Evolutionary conservation across 2,329 filamentous ascomycete genomes (phyloP), one percentile per base, ranked within the genome.

Genomic region (Xylaria sp.): DNA sequence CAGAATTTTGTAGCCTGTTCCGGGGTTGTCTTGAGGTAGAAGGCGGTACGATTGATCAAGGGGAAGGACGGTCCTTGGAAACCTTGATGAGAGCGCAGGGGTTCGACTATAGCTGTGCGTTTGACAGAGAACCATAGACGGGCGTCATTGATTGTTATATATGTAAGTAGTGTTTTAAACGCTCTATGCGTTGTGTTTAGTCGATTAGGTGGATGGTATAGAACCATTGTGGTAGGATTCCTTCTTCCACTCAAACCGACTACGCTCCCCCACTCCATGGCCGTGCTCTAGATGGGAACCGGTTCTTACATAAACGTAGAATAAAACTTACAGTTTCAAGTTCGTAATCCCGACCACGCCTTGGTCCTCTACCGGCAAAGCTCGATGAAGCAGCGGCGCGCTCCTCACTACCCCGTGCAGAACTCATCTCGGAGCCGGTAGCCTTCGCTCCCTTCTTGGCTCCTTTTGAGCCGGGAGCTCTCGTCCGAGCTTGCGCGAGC

Each of bases 291-390:
- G 44, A 46, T 49, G 59, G 28, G 17, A 20, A 51, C 33, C 4
- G 23, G n/a, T 60, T 62, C 44, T 54, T 36, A 59, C 17, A 63
- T 23, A 40, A 69, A 72, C 3, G 67, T 15, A 58, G 67, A 60
- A 65, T 33, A 71, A 73, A 48, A 86, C 88, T 86, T 79, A 94
- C 93, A 85, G 90, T 91, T 79, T 97, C 93, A 62, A 96, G 86
- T 70, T 97, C 93, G 79, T 90, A 93, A 76, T 97, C 93, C 69
- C 93, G 88, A 69, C 90, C 88, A 74, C 93, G 86, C 79, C 93
- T 89, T 59, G 91, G 91, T 20, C 92, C 92, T 69, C 92, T 85
- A 11, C 86, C 85, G 70, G 88, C 88, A 70, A 87, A 85, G 62
- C 89, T 85, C 56, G 87, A 85, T 58, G 87, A 84, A 38, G 83